phyloP scores from a whole-genome alignment of 768 basidiomycete species.

The Clavaria fumosa region DNA sequence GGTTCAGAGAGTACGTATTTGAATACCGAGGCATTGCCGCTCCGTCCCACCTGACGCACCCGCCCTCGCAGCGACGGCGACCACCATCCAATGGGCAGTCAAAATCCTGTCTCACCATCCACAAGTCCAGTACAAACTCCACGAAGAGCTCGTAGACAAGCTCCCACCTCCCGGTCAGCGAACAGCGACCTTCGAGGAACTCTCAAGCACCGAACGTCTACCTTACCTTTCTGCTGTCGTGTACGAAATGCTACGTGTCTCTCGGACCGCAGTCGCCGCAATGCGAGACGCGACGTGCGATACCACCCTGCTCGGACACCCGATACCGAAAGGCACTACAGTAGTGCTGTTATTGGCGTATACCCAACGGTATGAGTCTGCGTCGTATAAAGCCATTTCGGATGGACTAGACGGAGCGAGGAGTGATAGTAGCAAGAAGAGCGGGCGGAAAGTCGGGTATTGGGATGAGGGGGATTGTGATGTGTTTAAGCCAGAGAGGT shows the following conservation, averaged over 20 bases:
- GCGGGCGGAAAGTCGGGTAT: too few relatives aligned
- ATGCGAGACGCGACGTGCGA: too few relatives aligned
- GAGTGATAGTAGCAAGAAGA: too few relatives aligned
- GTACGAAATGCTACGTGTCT: too few relatives aligned
- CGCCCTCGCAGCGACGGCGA: neutral
- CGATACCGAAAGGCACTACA: too few relatives aligned
- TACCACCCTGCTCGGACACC: too few relatives aligned
- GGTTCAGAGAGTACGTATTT: neutral
- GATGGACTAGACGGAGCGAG: too few relatives aligned
- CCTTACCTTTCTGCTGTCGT: too few relatives aligned
- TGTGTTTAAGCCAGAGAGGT: neutral
- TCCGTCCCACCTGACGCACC: neutral
- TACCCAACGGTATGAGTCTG: neutral
- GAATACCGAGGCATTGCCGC: too few relatives aligned
- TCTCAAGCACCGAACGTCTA: too few relatives aligned
- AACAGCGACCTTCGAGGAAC: too few relatives aligned
- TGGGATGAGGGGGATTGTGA: too few relatives aligned
- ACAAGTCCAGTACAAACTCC: neutral
- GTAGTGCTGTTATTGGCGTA: neutral
- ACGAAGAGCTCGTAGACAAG: neutral
- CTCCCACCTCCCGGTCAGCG: neutral
- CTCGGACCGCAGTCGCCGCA: neutral
- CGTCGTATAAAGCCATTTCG: conserved; percentile 1
- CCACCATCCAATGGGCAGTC: neutral
- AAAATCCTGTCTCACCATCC: neutral